phyloP scores from a whole-genome alignment of 1,284 basidiomycete species.

The Ganoderma leucocontextum region DNA sequence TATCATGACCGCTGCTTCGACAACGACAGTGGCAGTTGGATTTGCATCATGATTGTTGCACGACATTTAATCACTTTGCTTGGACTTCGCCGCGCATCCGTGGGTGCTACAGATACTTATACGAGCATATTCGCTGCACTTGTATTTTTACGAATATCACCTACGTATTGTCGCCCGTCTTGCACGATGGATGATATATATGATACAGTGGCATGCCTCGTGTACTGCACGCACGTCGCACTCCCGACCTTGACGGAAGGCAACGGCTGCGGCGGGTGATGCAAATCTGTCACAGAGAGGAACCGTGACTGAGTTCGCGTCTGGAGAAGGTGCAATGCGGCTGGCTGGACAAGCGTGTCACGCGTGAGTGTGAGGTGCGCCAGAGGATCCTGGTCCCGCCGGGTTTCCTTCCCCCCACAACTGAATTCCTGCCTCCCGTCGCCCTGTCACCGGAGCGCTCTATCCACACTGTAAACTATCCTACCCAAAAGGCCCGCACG shows the following conservation, averaged over 20 bases:
- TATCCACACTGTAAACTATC: conserved; percentile 29
- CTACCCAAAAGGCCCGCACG: conserved; percentile 27
- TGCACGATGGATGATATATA: neutral
- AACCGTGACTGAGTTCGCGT: neutral
- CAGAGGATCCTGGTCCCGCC: neutral
- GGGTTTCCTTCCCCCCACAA: conserved; percentile 16
- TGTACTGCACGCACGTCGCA: neutral
- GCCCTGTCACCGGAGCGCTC: conserved; percentile 12
- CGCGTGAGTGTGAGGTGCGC: neutral
- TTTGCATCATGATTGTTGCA: conserved; percentile 1
- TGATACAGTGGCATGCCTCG: conserved; percentile 6
- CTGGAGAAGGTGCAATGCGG: neutral
- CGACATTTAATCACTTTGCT: conserved; percentile 19
- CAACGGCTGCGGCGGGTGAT: conserved; percentile 14
- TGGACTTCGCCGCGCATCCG: neutral
- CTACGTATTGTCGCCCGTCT: neutral
- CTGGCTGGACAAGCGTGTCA: neutral
- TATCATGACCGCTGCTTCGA: conserved; percentile 50
- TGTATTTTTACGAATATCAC: neutral
- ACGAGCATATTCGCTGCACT: neutral
- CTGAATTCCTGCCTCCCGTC: conserved; percentile 10
- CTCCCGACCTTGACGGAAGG: neutral
- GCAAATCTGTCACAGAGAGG: conserved; percentile 4
- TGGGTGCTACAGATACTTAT: neutral
- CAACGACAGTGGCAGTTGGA: conserved; percentile 16